Evolutionary conservation across 768 basidiomycete genomes (phyloP).

Genomic region (Boletus sp.): DNA sequence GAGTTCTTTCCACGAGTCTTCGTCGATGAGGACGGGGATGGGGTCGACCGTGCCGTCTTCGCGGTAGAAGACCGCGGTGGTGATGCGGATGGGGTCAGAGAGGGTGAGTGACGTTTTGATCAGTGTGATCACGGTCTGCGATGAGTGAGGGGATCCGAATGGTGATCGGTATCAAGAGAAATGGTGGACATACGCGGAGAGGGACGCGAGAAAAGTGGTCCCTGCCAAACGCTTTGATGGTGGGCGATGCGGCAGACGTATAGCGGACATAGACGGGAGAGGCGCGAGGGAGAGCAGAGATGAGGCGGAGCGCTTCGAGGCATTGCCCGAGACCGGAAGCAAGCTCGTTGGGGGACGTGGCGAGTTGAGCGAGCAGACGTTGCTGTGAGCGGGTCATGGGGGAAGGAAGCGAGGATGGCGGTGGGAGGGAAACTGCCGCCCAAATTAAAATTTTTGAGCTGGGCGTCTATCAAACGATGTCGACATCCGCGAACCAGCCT

Average conservation of each 20-base stretch:
- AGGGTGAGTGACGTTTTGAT: constrained; percentile 24
- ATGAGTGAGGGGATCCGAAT: no score
- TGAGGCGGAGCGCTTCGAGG: constrained; percentile 32
- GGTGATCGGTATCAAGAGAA: no score
- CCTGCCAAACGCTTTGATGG: constrained; percentile 29
- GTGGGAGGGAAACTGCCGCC: no score
- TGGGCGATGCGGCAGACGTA: constrained; percentile 10
- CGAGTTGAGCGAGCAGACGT: constrained; percentile 29
- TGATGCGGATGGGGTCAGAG: constrained; percentile 17
- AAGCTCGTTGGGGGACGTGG: constrained; percentile 32
- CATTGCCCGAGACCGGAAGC: constrained; percentile 33
- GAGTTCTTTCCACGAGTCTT: constrained; percentile 33
- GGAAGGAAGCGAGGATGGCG: no score
- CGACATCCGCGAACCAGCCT: no score
- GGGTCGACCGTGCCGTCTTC: constrained; percentile 30
- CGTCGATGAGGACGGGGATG: constrained; percentile 22
- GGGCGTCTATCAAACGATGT: no score
- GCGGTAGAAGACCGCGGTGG: constrained; percentile 27
- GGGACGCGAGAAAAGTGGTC: constrained; percentile 31
- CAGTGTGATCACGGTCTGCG: constrained; percentile 25
- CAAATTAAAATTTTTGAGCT: no score
- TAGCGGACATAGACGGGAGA: constrained; percentile 30
- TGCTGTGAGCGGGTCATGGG: constrained; percentile 28
- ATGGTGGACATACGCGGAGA: constrained; percentile 25
- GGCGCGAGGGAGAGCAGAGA: constrained; percentile 27